These are phyloP conservation scores for Hypoxylon rickii DNA, from an alignment of 495 filamentous ascomycete species.

Conservation along the genomic window DNA sequence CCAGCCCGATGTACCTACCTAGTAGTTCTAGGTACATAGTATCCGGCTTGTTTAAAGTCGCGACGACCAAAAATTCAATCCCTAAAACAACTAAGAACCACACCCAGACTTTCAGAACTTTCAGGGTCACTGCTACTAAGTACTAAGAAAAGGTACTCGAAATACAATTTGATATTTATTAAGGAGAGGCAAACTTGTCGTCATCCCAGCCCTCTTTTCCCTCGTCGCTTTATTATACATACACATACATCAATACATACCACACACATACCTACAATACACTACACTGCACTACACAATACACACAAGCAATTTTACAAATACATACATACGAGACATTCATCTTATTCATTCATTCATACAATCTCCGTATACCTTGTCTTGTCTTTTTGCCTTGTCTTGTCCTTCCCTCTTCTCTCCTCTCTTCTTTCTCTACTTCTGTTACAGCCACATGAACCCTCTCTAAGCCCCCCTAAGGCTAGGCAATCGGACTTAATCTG, in stretches of 20 bases:
- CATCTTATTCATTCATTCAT: not conserved
- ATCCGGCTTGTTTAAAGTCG: not conserved
- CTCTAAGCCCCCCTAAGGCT: slow-evolving; percentile 12
- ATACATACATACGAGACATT: not conserved
- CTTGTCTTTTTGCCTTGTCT: too few relatives aligned
- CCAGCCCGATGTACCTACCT: too few relatives aligned
- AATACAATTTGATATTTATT: slow-evolving; percentile 4
- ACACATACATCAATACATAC: too few relatives aligned
- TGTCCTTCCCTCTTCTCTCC: not conserved
- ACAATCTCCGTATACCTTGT: not conserved
- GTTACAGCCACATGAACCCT: not conserved
- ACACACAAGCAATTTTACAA: not conserved
- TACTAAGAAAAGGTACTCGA: too few relatives aligned
- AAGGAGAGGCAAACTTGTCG: slow-evolving; percentile 2
- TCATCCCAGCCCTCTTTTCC: not conserved
- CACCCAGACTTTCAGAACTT: slow-evolving; percentile 4
- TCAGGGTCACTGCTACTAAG: not conserved
- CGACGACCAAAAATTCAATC: not conserved
- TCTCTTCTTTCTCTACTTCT: not conserved
- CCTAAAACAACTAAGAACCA: slow-evolving; percentile 17
- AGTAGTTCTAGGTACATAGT: too few relatives aligned
- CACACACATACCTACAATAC: too few relatives aligned
- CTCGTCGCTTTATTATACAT: not conserved
- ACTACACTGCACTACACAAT: not conserved
- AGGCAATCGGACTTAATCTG: slow-evolving; percentile 33